These are phyloP conservation scores for Penicillium tannophilum DNA, from an alignment of 495 filamentous ascomycete species.

Conservation along the genomic window DNA sequence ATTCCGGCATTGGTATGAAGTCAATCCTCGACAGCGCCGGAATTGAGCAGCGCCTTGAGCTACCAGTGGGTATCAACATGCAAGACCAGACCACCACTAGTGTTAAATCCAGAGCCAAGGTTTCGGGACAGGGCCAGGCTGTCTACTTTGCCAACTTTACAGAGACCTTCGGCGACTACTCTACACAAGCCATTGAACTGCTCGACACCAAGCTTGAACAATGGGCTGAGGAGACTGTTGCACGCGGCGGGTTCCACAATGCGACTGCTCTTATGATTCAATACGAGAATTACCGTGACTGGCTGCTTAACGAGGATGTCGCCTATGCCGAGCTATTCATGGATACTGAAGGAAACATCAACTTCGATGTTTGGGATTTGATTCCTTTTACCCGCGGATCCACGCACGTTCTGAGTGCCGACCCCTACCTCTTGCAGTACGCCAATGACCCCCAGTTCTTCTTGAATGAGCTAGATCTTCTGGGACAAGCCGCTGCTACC, in stretches of 20 bases:
- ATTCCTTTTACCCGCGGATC: constrained; percentile 57
- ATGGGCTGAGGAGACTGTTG: constrained; percentile 28
- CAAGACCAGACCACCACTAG: constrained; percentile 9
- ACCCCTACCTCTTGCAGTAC: constrained; percentile 42
- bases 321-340: constrained; percentile 33
- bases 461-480: constrained; percentile 45
- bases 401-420: constrained; percentile 44
- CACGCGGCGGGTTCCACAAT: constrained; percentile 34
- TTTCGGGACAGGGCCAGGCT: constrained; percentile 29
- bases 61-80: too few species aligned
- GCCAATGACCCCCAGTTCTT: constrained; percentile 55
- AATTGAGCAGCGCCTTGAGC: too few species aligned
- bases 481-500: too few species aligned
- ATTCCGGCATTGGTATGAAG: too few species aligned
- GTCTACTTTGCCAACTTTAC: constrained; percentile 33
- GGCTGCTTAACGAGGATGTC: constrained; percentile 30
- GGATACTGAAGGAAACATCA: constrained; percentile 35
- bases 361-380: constrained; percentile 42
- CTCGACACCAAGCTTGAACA: constrained; percentile 29
- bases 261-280: constrained; percentile 27
- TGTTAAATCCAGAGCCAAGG: constrained; percentile 15
- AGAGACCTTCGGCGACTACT: constrained; percentile 26
- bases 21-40: too few species aligned
- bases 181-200: constrained; percentile 15
- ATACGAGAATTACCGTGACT: constrained; percentile 33